A percentile compares a stretch with the other conserved stretches of the same genome.
Evolutionary conservation across 257 asterid genomes (phyloP).

Genomic region (Solanum sparsipilum): DNA sequence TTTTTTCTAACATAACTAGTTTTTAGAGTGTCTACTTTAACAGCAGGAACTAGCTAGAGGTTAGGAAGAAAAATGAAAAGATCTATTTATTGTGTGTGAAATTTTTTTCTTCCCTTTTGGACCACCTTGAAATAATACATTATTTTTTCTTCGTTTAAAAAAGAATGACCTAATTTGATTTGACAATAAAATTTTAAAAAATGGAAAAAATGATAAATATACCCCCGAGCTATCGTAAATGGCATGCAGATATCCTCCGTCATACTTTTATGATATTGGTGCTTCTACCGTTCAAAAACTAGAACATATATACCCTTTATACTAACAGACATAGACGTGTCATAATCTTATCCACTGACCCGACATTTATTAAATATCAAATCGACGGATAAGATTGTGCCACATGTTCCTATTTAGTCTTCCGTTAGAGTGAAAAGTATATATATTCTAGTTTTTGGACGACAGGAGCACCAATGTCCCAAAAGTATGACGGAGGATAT

Average conservation of each 20-base stretch:
- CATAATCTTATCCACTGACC: no score
- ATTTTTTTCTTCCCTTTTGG: background rate
- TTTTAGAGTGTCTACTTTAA: no score
- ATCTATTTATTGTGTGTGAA: background rate
- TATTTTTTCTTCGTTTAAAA: no score
- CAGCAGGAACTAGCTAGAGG: background rate
- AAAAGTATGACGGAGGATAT: fast-evolving
- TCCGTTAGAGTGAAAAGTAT: no score
- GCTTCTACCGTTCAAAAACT: fast-evolving
- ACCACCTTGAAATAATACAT: background rate
- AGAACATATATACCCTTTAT: no score
- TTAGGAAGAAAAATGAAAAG: background rate
- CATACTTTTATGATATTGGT: fast-evolving
- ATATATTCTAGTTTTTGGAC: no score
- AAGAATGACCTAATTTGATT: no score
- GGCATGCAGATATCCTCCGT: fast-evolving
- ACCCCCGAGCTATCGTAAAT: fast-evolving
- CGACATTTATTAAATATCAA: no score
- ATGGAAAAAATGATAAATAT: fast-evolving
- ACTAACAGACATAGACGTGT: no score
- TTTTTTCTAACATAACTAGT: no score
- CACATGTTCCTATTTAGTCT: no score
- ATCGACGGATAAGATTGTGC: fast-evolving
- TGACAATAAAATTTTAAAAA: fast-evolving
- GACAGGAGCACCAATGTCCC: fast-evolving